phyloP scores from a whole-genome alignment of 2,329 filamentous ascomycete genomes.

The Colletotrichum musae region DNA sequence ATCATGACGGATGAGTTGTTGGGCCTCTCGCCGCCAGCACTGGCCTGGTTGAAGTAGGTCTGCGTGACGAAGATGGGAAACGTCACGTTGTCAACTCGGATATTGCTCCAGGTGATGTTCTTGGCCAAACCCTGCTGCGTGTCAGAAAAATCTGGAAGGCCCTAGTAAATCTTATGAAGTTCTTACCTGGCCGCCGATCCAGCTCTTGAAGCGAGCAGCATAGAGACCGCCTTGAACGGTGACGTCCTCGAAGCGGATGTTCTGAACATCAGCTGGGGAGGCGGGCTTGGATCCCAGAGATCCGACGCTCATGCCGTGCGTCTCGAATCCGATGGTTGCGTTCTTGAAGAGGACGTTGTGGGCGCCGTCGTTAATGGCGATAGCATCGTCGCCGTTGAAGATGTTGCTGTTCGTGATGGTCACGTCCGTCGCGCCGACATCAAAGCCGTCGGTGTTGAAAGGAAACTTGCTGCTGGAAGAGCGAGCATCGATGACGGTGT shows the following conservation, averaged over 20 bases:
- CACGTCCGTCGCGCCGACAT: constrained; percentile 50
- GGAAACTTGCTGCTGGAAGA: constrained; percentile 54
- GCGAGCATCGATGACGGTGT: constrained; percentile 57
- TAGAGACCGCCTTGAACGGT: constrained; percentile 58
- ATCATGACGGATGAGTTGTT: constrained; percentile 58
- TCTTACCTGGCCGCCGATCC: constrained; percentile 52
- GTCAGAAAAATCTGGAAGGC: neutral
- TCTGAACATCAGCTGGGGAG: constrained; percentile 51
- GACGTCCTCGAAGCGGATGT: constrained; percentile 59
- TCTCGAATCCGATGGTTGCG: constrained; percentile 59
- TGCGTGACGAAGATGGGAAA: constrained; percentile 63
- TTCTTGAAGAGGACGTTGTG: constrained; percentile 55
- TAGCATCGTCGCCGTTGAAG: constrained; percentile 60
- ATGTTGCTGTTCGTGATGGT: constrained; percentile 49
- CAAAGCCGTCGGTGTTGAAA: constrained; percentile 58
- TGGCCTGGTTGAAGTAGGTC: constrained; percentile 57
- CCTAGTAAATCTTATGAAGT: neutral
- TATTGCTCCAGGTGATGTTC: constrained; percentile 61
- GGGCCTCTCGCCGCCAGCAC: constrained; percentile 48
- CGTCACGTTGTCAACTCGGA: constrained; percentile 58
- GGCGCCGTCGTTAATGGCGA: constrained; percentile 55
- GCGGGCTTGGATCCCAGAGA: constrained; percentile 54
- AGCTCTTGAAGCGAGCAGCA: constrained; percentile 60
- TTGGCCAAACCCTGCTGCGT: constrained; percentile 53
- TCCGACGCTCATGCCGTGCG: constrained; percentile 60